phyloP scores from a whole-genome alignment of 2,329 filamentous ascomycete species.

The Phyllachora maydis region DNA sequence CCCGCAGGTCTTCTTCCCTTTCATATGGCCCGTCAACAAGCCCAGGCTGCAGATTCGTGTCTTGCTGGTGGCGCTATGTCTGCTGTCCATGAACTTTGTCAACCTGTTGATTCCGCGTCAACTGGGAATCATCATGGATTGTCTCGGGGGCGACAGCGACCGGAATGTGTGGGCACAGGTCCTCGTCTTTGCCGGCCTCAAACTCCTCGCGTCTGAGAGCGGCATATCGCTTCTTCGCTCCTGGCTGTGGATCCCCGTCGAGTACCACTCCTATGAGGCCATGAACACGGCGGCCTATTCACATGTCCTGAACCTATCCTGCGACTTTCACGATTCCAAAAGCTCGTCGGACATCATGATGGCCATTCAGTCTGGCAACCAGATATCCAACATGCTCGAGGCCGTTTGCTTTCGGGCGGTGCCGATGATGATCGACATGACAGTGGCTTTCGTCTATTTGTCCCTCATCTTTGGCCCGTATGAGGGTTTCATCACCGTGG shows the following conservation, averaged over 20 bases:
- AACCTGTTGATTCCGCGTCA: constrained; percentile 67
- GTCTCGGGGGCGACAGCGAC: constrained; percentile 28
- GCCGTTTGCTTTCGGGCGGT: constrained; percentile 34
- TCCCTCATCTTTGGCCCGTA: constrained; percentile 37
- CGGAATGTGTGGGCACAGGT: constrained; percentile 30
- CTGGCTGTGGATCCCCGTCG: constrained; percentile 36
- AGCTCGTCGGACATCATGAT: constrained; percentile 36
- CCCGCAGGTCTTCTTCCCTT: constrained; percentile 50
- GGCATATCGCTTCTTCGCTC: constrained; percentile 30
- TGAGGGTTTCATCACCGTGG: constrained; percentile 39
- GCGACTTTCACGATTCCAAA: constrained; percentile 39
- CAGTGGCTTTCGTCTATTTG: constrained; percentile 37
- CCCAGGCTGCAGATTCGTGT: constrained; percentile 46
- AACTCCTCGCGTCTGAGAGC: constrained; percentile 30
- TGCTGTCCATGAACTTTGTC: constrained; percentile 50
- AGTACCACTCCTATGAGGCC: constrained; percentile 32
- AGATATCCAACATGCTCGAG: constrained; percentile 34
- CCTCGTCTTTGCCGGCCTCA: constrained; percentile 25
- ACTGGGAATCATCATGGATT: constrained; percentile 59
- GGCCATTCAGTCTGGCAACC: constrained; percentile 31
- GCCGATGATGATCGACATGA: constrained; percentile 39
- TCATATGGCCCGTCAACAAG: constrained; percentile 56
- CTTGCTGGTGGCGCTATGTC: constrained; percentile 41
- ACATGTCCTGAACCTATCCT: constrained; percentile 37
- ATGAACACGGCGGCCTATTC: constrained; percentile 33